Evolutionary conservation across 768 basidiomycete genomes (phyloP), one percentile per base, ranked within the genome.

Genomic region (Udeniomyces megalosporus): DNA sequence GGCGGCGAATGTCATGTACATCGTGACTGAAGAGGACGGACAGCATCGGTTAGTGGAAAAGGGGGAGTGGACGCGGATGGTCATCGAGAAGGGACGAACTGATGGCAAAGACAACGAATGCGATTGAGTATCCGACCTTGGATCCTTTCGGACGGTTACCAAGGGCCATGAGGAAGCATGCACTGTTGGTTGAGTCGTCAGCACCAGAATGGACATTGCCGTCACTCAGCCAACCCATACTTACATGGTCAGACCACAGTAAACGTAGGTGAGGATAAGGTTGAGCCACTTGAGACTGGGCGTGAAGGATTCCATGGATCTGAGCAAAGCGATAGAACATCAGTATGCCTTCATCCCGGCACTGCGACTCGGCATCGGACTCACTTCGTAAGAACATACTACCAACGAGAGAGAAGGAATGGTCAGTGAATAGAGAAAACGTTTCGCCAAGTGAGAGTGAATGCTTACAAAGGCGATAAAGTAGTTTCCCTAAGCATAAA

Each of bases 121-220:
- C 85, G 7, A 80, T 69, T 2, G 88, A 89, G 72, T 95, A 99
- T 6, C 81, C 82, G 80, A 83, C 82, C 72, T 88, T 91, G 35
- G 58, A 60, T 38, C 92, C 92, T 68, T 92, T 88, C 6, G 92
- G 92, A 17, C 92, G 76, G 71, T 96, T 96, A 0, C 92, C 93
- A 59, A 96, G 76, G 1, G 88, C 78, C 42, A 93, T 80, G 57
- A 95, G 77, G 76, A 92, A 92, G 71, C 88, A 92, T 74, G 82
- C 63, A 28, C 58, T 59, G 58, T 15, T 15, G 42, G 22, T 24
- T 17, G 51, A 28, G 35, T n/a, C n/a, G n/a, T n/a, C n/a, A n/a
- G n/a, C n/a, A 10, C 42, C 11, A 14, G 20, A 29, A 24, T 32
- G 42, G 46, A 38, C 46, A 35, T 14, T 15, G 2, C 26, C 20